Percentiles rank a stretch among this genome's conserved stretches.
phyloP scores from a whole-genome alignment of 768 basidiomycete genomes.

The Lentinula detonsa region DNA sequence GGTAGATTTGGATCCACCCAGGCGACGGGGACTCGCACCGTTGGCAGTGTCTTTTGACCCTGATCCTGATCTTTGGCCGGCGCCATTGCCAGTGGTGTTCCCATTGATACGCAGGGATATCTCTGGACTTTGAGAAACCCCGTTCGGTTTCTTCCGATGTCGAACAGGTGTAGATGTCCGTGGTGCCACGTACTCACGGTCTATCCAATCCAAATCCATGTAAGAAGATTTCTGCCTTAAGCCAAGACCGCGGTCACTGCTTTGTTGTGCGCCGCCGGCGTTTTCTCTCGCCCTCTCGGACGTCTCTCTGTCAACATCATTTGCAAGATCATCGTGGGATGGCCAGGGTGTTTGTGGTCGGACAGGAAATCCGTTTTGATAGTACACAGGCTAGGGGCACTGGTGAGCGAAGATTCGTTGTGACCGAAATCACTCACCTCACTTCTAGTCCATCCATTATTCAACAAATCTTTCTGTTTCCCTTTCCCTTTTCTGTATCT shows the following conservation, averaged over 20 bases:
- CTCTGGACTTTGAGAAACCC: background rate
- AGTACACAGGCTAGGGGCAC: background rate
- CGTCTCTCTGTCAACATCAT: background rate
- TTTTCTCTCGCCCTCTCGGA: background rate
- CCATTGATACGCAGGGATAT: background rate
- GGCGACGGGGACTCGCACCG: background rate
- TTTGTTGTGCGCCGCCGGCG: background rate
- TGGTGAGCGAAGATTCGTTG: background rate
- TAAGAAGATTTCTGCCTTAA: background rate
- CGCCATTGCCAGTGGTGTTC: background rate
- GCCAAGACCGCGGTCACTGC: background rate
- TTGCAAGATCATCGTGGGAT: background rate
- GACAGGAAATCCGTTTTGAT: background rate
- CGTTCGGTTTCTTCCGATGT: background rate
- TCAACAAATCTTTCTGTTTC: background rate
- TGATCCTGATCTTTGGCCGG: background rate
- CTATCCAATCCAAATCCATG: background rate
- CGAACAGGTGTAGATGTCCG: background rate
- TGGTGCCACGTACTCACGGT: background rate
- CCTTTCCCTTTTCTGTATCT: background rate
- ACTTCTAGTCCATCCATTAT: conserved; percentile 1
- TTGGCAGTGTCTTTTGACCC: background rate
- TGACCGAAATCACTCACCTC: background rate
- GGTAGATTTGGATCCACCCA: background rate
- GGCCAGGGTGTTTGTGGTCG: background rate